These are phyloP conservation scores for Davidsoniella neocaledoniae DNA, from an alignment of 2,329 filamentous ascomycete genomes.

Conservation along the genomic window DNA sequence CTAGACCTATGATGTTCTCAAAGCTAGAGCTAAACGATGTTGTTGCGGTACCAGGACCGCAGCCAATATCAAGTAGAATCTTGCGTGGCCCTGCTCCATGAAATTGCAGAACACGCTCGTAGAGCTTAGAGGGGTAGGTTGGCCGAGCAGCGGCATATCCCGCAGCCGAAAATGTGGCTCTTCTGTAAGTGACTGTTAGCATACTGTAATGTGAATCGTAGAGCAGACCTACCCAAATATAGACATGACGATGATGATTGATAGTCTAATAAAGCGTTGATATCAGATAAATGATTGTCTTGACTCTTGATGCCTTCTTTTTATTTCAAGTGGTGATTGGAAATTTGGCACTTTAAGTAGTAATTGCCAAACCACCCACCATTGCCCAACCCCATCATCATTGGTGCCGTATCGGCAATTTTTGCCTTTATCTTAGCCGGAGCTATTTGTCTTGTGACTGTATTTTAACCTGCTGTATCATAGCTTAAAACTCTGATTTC, in stretches of 20 bases:
- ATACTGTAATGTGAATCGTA: not conserved
- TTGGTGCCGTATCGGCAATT: too few relatives aligned
- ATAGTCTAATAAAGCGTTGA: not conserved
- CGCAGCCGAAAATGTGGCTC: slow-evolving; percentile 36
- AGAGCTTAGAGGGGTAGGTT: slow-evolving; percentile 38
- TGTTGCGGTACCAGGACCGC: slow-evolving; percentile 42
- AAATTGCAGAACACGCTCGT: slow-evolving; percentile 35
- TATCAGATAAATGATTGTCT: not conserved
- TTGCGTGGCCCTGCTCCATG: slow-evolving; percentile 22
- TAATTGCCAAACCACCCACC: not conserved
- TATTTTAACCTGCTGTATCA: too few relatives aligned
- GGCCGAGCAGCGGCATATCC: slow-evolving; percentile 45
- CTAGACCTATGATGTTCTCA: slow-evolving; percentile 31
- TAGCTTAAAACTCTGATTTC: too few relatives aligned
- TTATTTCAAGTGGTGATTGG: not conserved
- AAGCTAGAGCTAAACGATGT: slow-evolving; percentile 38
- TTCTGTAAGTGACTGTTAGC: slow-evolving; percentile 22
- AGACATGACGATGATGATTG: slow-evolving; percentile 14
- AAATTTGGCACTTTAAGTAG: not conserved
- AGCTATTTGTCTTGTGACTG: too few relatives aligned
- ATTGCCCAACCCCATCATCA: not conserved
- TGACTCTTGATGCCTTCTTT: not conserved
- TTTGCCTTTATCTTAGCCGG: too few relatives aligned
- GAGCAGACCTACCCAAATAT: slow-evolving; percentile 16
- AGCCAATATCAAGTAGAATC: slow-evolving; percentile 41